These are phyloP conservation scores for Umbelopsis sp. DNA, from an alignment of 192 early-diverging fungal species.

Conservation along the genomic window DNA sequence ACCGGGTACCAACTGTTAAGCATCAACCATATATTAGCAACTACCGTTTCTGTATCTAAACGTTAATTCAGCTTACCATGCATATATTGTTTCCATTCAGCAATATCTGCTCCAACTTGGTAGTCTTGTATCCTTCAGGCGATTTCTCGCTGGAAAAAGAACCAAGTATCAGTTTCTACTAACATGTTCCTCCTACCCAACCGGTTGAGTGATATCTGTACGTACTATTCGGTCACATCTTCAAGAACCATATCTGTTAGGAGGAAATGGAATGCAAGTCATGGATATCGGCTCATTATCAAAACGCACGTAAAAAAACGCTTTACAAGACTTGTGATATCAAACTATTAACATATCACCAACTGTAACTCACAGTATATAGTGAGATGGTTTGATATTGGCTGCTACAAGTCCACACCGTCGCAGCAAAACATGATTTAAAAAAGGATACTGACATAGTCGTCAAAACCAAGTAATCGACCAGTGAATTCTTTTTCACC, in stretches of 20 bases:
- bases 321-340: not conserved
- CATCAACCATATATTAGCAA: no score
- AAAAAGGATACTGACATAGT: constrained; percentile 82
- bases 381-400: no score
- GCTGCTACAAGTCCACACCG: not conserved
- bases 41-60: no score
- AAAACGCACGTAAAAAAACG: not conserved
- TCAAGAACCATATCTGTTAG: constrained; percentile 92
- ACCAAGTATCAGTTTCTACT: not conserved
- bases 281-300: not conserved
- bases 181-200: constrained; percentile 1
- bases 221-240: constrained; percentile 93
- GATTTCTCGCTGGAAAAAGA: constrained; percentile 68
- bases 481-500: constrained; percentile 96
- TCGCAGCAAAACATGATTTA: not conserved
- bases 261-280: not conserved
- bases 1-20: constrained; percentile 52
- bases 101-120: constrained; percentile 86
- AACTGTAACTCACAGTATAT: no score
- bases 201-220: constrained; percentile 7
- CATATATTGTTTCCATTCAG: constrained; percentile 98
- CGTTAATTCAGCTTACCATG: constrained; percentile 61
- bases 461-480: constrained; percentile 96
- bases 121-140: constrained; percentile 70
- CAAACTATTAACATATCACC: no score